Evolutionary conservation across 768 basidiomycete genomes (phyloP).

Genomic region (Cyclocybe cylindracea): DNA sequence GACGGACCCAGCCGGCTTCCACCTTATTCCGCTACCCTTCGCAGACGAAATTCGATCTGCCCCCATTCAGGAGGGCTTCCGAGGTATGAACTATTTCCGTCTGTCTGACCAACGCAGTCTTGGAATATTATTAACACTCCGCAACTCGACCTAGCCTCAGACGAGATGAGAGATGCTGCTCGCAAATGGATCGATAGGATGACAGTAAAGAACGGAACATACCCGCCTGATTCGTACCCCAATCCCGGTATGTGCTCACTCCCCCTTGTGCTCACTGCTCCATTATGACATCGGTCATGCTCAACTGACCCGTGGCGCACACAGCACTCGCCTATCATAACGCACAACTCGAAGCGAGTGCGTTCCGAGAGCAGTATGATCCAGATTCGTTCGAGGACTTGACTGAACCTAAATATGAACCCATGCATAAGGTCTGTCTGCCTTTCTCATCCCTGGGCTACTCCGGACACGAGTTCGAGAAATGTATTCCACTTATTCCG

Average conservation of each 20-base stretch:
- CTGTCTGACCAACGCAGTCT: neutral
- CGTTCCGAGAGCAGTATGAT: conserved; percentile 90
- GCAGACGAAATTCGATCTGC: conserved; percentile 90
- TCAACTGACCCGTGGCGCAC: conserved; percentile 4
- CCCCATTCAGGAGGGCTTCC: conserved; percentile 62
- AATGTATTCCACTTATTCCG: neutral
- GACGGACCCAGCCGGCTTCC: conserved; percentile 87
- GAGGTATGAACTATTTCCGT: conserved; percentile 44
- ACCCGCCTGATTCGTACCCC: conserved; percentile 87
- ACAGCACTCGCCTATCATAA: conserved; percentile 86
- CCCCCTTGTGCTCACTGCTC: neutral
- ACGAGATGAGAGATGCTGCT: conserved; percentile 67
- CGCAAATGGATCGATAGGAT: conserved; percentile 77
- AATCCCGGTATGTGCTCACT: conserved; percentile 73
- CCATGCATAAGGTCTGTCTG: conserved; percentile 71
- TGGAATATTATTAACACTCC: neutral
- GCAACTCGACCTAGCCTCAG: conserved; percentile 52
- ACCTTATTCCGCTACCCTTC: conserved; percentile 91
- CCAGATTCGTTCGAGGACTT: conserved; percentile 76
- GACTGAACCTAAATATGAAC: conserved; percentile 73
- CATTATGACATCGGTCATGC: neutral
- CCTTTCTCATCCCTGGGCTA: neutral
- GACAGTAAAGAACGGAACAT: conserved; percentile 73
- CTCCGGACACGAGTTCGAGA: neutral
- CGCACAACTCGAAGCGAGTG: conserved; percentile 87